Percentiles rank a stretch among this genome's conserved stretches.
Conservation (phyloP, 441 rosid species). For the Aleurites moluccanus region DNA sequence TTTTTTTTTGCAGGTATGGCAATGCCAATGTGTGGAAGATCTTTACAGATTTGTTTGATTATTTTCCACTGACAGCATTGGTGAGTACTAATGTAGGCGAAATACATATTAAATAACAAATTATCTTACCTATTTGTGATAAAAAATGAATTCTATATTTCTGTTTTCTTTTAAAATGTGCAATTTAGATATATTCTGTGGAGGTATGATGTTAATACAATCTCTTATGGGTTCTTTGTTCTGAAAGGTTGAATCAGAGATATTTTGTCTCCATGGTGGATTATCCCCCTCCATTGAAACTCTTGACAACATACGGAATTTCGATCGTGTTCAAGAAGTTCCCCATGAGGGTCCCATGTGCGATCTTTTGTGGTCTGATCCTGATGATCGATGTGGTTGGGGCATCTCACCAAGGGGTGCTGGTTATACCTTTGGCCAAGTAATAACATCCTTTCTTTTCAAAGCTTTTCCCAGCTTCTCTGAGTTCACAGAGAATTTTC, state of each 20-base stretch:
- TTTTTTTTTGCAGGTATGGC: slow-evolving; percentile 66
- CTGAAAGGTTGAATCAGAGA: slow-evolving; percentile 84
- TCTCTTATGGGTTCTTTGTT: not conserved
- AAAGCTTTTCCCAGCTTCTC: too few relatives aligned
- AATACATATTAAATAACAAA: not conserved
- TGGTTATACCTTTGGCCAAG: too few relatives aligned
- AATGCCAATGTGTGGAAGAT: too few relatives aligned
- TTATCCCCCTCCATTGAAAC: slow-evolving; percentile 95
- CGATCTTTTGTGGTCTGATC: slow-evolving; percentile 95
- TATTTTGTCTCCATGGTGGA: slow-evolving; percentile 96
- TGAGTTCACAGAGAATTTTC: too few relatives aligned
- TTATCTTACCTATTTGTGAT: not conserved
- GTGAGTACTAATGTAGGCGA: slow-evolving; percentile 43
- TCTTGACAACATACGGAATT: slow-evolving; percentile 87
- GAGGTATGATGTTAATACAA: not conserved
- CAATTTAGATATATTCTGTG: not conserved
- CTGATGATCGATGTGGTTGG: slow-evolving; percentile 98
- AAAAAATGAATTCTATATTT: not conserved
- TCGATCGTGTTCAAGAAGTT: slow-evolving; percentile 96
- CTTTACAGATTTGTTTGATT: slow-evolving; percentile 93
- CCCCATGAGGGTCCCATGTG: slow-evolving; percentile 99
- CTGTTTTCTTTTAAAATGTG: not conserved
- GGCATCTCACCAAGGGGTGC: slow-evolving; percentile 96
- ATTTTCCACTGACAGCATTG: slow-evolving; percentile 93
- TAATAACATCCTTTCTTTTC: too few relatives aligned